Conservation (phyloP, 805 yeast genomes). For the Maudiozyma barnettii region DNA sequence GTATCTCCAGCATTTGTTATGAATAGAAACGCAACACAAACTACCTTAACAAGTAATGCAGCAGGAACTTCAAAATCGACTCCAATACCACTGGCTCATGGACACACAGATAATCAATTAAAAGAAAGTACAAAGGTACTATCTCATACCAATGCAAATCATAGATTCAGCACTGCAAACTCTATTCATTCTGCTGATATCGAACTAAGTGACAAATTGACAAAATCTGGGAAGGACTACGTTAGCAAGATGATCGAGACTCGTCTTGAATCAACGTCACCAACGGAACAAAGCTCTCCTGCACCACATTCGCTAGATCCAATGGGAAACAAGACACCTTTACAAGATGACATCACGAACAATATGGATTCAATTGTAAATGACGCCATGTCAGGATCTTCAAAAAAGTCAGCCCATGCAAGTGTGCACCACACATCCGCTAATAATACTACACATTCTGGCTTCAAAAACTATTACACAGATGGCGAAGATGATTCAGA, state of each 20-base stretch:
- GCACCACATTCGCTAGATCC: neutral
- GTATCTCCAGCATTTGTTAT: constrained; percentile 17
- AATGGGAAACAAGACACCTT: neutral
- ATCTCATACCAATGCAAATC: neutral
- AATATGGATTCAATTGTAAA: constrained; percentile 1
- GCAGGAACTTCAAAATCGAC: neutral
- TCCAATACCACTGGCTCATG: neutral
- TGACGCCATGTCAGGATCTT: neutral
- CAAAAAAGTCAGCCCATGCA: neutral
- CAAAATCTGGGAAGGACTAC: constrained; percentile 26
- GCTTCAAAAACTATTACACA: constrained; percentile 31
- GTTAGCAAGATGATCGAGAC: constrained; percentile 23
- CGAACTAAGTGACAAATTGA: constrained; percentile 23
- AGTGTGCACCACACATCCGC: neutral
- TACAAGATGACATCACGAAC: neutral
- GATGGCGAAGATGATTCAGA: constrained; percentile 32
- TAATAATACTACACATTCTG: constrained; percentile 5
- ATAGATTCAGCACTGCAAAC: constrained; percentile 9
- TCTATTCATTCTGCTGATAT: constrained; percentile 21
- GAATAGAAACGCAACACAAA: constrained; percentile 1
- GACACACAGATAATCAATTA: neutral
- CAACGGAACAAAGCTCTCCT: constrained; percentile 6
- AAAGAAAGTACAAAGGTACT: neutral
- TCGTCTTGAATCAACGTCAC: constrained; percentile 14
- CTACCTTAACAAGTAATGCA: neutral